Base-by-base conservation (phyloP, 768 basidiomycete species). In the Trametes cingulata region DNA sequence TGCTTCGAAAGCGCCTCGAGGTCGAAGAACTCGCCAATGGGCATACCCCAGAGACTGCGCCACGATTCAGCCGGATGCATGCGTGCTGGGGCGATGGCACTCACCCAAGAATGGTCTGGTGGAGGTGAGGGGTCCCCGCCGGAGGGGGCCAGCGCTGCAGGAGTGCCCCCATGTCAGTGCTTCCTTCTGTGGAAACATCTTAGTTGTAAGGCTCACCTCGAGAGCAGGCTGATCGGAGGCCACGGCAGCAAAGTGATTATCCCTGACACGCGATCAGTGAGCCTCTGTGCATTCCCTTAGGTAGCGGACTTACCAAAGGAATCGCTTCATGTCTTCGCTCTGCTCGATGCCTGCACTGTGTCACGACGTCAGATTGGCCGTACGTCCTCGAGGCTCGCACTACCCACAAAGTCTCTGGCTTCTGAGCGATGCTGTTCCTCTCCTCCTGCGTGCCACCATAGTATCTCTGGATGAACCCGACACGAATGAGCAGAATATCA, bases 1-100 rank as follows among this genome's bases (percentile, higher is more conserved):
- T 75, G 73, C 59, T 80, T 72, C 12, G 85, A 80, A 2, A 90
- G 75, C 58, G 79, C 78, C 69, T 90, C 87, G 39, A 89, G 74
- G 69, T 90, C 88, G 69, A 90, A 88, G 65, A 88, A 80, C 73
- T 89, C 88, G 37, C 86, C 87, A 85, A 89, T 84, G 25, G 87
- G 87, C 85, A 89, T 87, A 4, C 87, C 87, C 82, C 85, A 88
- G 14, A 87, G 72, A 6, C 86, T 87, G 50, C 40, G 42, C 1
- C 40, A 3, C 22, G 2, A 25, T 19, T 60, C 22, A 43, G 53
- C 49, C 10, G 8, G 25, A 19, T 1, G 17, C 24, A 20, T 25
- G 19, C 24, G 35, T 9, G 24, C 13, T 20, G 8, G 19, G 5
- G 29, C 7, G 14, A 17, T 39, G 24, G 14, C 8, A 41, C 58